Base-by-base conservation (phyloP, 306 rosid genomes). In the Alnus glutinosa region DNA sequence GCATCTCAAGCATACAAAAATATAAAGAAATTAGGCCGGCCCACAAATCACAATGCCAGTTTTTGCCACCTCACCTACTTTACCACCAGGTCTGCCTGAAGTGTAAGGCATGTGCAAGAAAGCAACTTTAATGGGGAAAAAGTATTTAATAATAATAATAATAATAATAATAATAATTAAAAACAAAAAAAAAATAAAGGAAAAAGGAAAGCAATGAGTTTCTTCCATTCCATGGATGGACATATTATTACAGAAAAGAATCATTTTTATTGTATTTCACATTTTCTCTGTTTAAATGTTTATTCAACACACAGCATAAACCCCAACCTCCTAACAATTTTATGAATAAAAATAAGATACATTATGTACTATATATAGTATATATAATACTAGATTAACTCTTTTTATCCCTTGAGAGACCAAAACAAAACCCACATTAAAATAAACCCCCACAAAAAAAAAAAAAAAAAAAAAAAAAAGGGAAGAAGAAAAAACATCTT, bases 221-320 rank as follows among this genome's bases (percentile, higher is more conserved):
- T 66, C 77, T 18, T 77, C 61, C 28, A 23, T 23, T 23, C 28
- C 28, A 23, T 23, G 28, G 28, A 23, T 46, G 55, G 51, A 58
- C 44, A 58, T 59, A 75, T 59, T 70, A 81, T 80, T 84, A 87
- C 90, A 86, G 77, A 42, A 87, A 91, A 89, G 88, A 89, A 91
- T 89, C 12, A 77, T 42, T 71, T 85, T 88, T 80, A 80, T 70
- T 86, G 87, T 71, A 79, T 84, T 84, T 82, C 72, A 66, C 83
- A 85, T 76, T 77, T 81, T 71, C n/a, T 63, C 79, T 2, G 77
- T 69, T 70, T 69, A 75, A 69, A 58, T 75, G 75, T 80, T 83
- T 78, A 23, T 34, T 78, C 71, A 78, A 82, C 94, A 88, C 81
- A 84, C 74, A 66, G 37, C 89, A 84, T 86, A 81, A 81, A 73